Conservation (phyloP, 306 rosid genomes). For the Alnus glutinosa region DNA sequence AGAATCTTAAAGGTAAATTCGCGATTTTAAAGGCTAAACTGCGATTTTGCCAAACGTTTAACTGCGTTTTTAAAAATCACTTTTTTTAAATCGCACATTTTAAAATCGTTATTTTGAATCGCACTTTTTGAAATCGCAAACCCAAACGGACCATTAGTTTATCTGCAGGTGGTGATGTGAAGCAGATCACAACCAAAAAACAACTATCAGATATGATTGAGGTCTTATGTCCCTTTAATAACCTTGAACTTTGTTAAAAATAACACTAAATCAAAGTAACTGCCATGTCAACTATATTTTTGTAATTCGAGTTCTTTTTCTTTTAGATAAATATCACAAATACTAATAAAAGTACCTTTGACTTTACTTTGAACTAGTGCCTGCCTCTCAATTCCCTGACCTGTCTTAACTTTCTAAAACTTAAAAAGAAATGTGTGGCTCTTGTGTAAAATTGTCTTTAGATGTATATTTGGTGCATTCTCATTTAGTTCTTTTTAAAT, state of each 20-base stretch:
- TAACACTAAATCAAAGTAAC: constrained; percentile 18
- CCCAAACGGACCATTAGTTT: no score
- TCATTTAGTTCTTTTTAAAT: neutral
- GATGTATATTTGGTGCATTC: neutral
- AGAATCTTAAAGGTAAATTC: no score
- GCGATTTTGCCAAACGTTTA: no score
- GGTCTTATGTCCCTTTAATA: constrained; percentile 69
- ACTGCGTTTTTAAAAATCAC: no score
- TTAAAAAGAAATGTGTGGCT: neutral
- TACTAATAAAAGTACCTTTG: neutral
- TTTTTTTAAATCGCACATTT: no score
- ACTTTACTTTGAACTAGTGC: neutral
- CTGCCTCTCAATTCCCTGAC: neutral
- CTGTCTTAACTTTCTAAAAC: neutral
- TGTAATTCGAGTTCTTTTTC: constrained; percentile 2
- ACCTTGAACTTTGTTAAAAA: constrained; percentile 25
- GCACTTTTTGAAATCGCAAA: no score
- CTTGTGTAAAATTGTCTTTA: neutral
- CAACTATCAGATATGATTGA: constrained; percentile 76
- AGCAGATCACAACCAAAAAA: constrained; percentile 77
- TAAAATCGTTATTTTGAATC: no score
- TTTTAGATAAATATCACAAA: neutral
- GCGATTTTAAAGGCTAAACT: no score
- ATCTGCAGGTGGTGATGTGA: constrained; percentile 98
- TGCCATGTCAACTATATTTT: constrained; percentile 10